phyloP scores from a whole-genome alignment of 805 yeast genomes.

The Pichia phayaonensis region DNA sequence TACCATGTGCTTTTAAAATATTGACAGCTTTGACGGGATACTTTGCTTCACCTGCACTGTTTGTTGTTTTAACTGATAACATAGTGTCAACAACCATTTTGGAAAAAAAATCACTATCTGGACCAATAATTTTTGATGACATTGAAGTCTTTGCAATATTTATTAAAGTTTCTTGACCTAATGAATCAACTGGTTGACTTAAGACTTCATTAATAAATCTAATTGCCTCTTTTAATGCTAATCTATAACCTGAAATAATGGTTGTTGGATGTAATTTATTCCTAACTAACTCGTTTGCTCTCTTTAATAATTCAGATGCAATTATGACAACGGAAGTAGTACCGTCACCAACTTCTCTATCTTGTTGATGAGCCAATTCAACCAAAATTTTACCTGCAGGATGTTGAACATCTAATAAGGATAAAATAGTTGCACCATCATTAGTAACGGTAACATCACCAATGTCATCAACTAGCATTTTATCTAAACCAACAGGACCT shows the following conservation, averaged over 20 bases:
- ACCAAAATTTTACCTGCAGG: constrained; percentile 98
- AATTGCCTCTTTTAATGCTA: constrained; percentile 87
- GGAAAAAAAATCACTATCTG: constrained; percentile 86
- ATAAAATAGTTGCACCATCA: constrained; percentile 95
- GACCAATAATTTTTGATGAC: constrained; percentile 94
- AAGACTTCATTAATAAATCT: constrained; percentile 80
- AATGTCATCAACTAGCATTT: constrained; percentile 97
- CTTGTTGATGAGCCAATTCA: constrained; percentile 97
- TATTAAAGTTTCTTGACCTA: constrained; percentile 77
- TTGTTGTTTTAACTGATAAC: constrained; percentile 87
- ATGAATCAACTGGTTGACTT: constrained; percentile 67
- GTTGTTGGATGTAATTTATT: constrained; percentile 97
- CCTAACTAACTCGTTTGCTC: constrained; percentile 90
- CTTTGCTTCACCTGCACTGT: constrained; percentile 77
- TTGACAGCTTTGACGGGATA: constrained; percentile 98
- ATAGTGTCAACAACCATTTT: constrained; percentile 91
- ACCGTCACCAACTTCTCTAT: constrained; percentile 91
- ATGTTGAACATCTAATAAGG: constrained; percentile 90
- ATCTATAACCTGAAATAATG: constrained; percentile 90
- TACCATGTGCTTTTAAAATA: constrained; percentile 93
- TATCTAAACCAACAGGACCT: constrained; percentile 98
- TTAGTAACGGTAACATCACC: constrained; percentile 98
- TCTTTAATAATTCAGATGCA: constrained; percentile 83
- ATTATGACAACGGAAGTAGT: constrained; percentile 94
- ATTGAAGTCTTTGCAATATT: constrained; percentile 95